Evolutionary conservation across 2,329 filamentous ascomycete genomes (phyloP).

Genomic region (Botrytis medusae): DNA sequence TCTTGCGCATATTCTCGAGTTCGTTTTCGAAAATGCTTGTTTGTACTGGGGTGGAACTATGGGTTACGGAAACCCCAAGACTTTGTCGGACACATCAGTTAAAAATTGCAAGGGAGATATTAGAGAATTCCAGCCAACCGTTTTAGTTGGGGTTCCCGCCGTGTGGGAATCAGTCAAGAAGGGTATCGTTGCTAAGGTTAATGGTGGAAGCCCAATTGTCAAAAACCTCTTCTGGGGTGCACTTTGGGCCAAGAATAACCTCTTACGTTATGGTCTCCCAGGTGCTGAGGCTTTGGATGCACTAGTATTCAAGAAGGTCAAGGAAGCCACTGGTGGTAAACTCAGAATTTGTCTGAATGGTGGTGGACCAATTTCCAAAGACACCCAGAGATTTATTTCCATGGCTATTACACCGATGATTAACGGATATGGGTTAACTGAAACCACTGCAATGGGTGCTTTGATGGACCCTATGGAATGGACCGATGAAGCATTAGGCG

Average conservation of each 20-base stretch:
- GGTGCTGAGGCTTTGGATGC: slow-evolving; percentile 71
- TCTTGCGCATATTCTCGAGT: slow-evolving; percentile 92
- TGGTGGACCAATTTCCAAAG: slow-evolving; percentile 83
- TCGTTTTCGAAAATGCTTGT: slow-evolving; percentile 88
- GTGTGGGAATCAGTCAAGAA: slow-evolving; percentile 98
- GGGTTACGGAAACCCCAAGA: slow-evolving; percentile 88
- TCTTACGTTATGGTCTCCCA: slow-evolving; percentile 60
- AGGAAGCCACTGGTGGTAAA: slow-evolving; percentile 82
- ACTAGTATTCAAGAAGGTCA: slow-evolving; percentile 89
- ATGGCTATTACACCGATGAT: slow-evolving; percentile 94
- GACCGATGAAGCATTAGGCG: slow-evolving; percentile 74
- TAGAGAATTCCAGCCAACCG: slow-evolving; percentile 81
- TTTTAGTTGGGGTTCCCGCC: slow-evolving; percentile 91
- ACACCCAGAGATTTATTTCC: slow-evolving; percentile 87
- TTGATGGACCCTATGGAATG: slow-evolving; percentile 82
- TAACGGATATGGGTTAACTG: slow-evolving; percentile 88
- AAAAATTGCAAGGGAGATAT: slow-evolving; percentile 92
- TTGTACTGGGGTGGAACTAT: slow-evolving; percentile 87
- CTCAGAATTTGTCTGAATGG: slow-evolving; percentile 93
- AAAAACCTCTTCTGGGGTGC: slow-evolving; percentile 76
- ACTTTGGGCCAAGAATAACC: slow-evolving; percentile 57
- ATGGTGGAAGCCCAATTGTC: slow-evolving; percentile 66
- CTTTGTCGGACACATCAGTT: slow-evolving; percentile 80
- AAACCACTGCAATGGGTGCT: slow-evolving; percentile 84
- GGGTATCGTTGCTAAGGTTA: slow-evolving; percentile 72